These are phyloP conservation scores for Trichocomaceae sp. DNA, from an alignment of 2,329 filamentous ascomycete species.

Conservation along the genomic window DNA sequence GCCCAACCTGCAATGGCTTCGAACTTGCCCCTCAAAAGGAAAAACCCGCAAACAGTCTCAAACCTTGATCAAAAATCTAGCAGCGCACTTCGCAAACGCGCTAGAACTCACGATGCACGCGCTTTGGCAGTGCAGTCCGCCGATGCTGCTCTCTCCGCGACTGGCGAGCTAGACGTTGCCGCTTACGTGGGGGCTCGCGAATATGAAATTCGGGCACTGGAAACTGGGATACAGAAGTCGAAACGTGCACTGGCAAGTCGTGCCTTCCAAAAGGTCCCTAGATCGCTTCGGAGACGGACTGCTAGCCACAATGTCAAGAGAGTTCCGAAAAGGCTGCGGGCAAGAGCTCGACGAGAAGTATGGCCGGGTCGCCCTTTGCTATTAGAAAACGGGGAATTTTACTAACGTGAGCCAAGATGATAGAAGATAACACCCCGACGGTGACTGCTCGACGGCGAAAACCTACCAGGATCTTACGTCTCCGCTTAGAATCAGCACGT, in stretches of 20 bases:
- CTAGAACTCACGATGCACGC: constrained; percentile 39
- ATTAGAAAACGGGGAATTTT: neutral
- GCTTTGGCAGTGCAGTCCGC: constrained; percentile 39
- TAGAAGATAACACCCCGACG: constrained; percentile 82
- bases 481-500: constrained; percentile 68
- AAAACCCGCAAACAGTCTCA: constrained; percentile 16
- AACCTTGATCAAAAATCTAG: constrained; percentile 19
- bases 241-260: constrained; percentile 59
- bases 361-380: neutral
- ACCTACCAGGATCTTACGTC: constrained; percentile 39
- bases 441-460: constrained; percentile 53
- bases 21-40: constrained; percentile 28
- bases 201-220: constrained; percentile 80
- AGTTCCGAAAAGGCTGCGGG: constrained; percentile 70
- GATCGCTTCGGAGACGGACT: constrained; percentile 74
- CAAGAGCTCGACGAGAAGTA: constrained; percentile 59
- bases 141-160: constrained; percentile 46
- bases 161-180: constrained; percentile 77
- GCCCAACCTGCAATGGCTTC: constrained; percentile 24
- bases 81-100: constrained; percentile 35
- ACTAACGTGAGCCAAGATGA: constrained; percentile 53
- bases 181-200: constrained; percentile 79
- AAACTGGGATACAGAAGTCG: constrained; percentile 71
- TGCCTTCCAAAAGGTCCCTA: constrained; percentile 86
- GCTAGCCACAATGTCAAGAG: constrained; percentile 93